Evolutionary conservation across 306 rosid species (phyloP), one percentile per base, ranked within the genome.

Genomic region (Phaseolus lunatus): DNA sequence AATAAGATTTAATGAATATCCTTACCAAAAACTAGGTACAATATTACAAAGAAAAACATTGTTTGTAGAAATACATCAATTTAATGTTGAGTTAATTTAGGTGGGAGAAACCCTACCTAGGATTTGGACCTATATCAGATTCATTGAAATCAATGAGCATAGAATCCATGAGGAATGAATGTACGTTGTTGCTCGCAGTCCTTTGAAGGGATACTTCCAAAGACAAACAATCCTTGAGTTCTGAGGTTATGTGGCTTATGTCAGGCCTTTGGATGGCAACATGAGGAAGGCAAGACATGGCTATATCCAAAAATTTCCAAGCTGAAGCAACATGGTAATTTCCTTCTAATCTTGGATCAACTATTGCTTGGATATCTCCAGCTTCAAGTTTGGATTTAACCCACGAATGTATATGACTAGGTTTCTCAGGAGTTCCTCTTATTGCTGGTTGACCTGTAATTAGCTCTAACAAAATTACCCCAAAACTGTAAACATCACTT

Each of bases 241-340:
- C 48, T 35, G 27, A 64, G 27, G 43, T 45, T 37, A 65, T 5
- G 9, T 39, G 18, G 31, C 50, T 65, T 37, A 65, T 65, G 71
- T 65, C 31, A 65, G 50, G 71, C 52, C 50, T 65, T 19, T 65
- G 50, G 12, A 65, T 65, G 23, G 52, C 31, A 65, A 39, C 18
- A 18, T 37, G 5, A 0, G 71, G 71, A 39, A 65, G 18, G 10
- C 52, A 65, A 4, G 71, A 65, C 71, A 65, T 37, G 18, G 31
- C 71, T 65, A 19, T 39, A 0, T 39, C 71, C 5, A 65, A 9
- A 39, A 65, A 65, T 20, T 39, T 65, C 71, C 71, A 65, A 19
- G 50, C 71, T 65, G 50, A 65, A 39, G 71, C 50, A 19, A 16
- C 14, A 5, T 20, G 14, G 19, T 39, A 65, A 39, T 19, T 10